Evolutionary conservation across 495 filamentous ascomycete genomes (phyloP).

Genomic region (Penicillium steckii): DNA sequence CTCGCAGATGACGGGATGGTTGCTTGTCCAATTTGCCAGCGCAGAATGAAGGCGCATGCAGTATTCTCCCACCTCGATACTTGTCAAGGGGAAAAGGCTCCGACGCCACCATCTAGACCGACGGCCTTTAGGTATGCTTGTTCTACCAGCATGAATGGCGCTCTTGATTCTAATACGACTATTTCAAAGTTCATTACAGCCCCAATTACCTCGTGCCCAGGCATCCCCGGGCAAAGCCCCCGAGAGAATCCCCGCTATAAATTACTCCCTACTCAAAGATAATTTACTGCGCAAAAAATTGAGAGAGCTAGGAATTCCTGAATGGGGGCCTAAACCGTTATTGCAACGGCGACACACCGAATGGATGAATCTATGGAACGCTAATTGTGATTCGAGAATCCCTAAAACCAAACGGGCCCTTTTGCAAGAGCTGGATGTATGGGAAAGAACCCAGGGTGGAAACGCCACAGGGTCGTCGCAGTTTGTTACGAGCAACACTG

Average conservation of each 20-base stretch:
- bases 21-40: conserved; percentile 76
- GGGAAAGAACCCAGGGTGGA: conserved; percentile 74
- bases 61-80: conserved; percentile 79
- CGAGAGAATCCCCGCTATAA: conserved; percentile 70
- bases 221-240: conserved; percentile 31
- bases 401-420: conserved; percentile 71
- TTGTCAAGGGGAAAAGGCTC: conserved; percentile 28
- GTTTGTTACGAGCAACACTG: conserved; percentile 28
- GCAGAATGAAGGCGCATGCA: conserved; percentile 70
- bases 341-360: conserved; percentile 82
- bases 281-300: conserved; percentile 74
- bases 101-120: conserved; percentile 8
- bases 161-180: conserved; percentile 12
- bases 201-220: conserved; percentile 7
- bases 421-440: conserved; percentile 72
- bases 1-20: conserved; percentile 68
- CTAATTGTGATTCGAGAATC: conserved; percentile 80
- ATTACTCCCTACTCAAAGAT: conserved; percentile 81
- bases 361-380: conserved; percentile 95
- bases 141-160: not conserved
- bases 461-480: conserved; percentile 19
- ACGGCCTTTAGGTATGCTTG: conserved; percentile 31
- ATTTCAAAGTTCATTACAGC: conserved; percentile 23
- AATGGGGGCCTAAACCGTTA: conserved; percentile 59
- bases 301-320: conserved; percentile 76